Base-by-base conservation (phyloP, 306 rosid genomes). In the Abrus precatorius region DNA sequence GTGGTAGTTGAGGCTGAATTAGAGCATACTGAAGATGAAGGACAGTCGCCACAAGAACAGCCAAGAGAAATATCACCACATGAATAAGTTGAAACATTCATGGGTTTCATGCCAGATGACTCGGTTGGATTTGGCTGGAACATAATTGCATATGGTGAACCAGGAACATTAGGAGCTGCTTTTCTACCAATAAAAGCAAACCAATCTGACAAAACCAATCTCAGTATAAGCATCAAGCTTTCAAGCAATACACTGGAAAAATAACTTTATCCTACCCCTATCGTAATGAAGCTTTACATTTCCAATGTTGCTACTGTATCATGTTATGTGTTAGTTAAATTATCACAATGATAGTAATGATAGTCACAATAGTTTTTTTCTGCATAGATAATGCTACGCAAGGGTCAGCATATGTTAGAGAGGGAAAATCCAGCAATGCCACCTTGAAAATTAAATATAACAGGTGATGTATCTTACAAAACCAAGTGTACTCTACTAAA, bases 21-120 rank as follows among this genome's bases (percentile, higher is more conserved):
- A 38, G 96, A 84, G 81, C 99, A 95, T 77, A 84, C 91, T 43
- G 94, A 86, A 65, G 99, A 85, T 53, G 92, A 87, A 75, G 97
- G 97, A 69, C 99, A 95, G 87, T 93, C 99, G 68, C 99, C 98
- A 78, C 99, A 95, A 75, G 99, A 95, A 77, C 99, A 95, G 70
- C 99, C 98, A 78, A 95, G 87, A 63, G 98, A 95, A 80, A 80
- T 77, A 85, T 95, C 99, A 82, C 93, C 84, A 9, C 99, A 93
- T 52, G 99, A 93, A 87, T 95, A 95, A 73, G 92, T 82, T 83
- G 99, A 89, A 79, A 87, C 97, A 78, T 93, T 93, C 99, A 95
- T 93, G 82, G 95, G 93, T 84, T 83, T 86, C 96, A 95, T 93
- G 85, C 88, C 92, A 74, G 94, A 87, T 78, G 93, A 84, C 64